These are phyloP conservation scores for Tolypocladium nubicola DNA, from an alignment of 2,329 filamentous ascomycete species.

Conservation along the genomic window DNA sequence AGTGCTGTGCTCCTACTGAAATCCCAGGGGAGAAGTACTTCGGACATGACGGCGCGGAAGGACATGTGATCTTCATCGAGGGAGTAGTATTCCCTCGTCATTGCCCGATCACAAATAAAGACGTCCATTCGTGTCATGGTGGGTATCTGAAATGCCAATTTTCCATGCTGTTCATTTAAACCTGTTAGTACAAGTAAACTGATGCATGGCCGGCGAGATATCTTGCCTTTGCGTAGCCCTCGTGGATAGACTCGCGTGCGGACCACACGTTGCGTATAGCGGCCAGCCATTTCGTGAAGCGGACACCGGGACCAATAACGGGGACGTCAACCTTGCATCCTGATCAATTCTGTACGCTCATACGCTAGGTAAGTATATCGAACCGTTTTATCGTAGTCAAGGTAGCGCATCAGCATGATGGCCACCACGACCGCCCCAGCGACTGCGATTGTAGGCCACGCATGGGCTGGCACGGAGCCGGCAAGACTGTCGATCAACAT, in stretches of 20 bases:
- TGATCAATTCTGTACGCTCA: neutral
- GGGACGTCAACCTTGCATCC: slow-evolving; percentile 6
- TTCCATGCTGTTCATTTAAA: neutral
- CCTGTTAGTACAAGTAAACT: neutral
- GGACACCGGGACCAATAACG: slow-evolving; percentile 2
- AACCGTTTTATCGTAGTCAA: slow-evolving; percentile 5
- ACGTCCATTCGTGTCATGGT: slow-evolving; percentile 9
- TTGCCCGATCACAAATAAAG: slow-evolving; percentile 6
- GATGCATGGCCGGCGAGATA: neutral
- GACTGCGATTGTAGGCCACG: neutral
- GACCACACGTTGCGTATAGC: slow-evolving; percentile 5
- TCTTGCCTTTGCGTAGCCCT: slow-evolving; percentile 6
- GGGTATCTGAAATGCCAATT: slow-evolving; percentile 6
- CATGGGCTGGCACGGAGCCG: neutral
- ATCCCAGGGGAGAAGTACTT: neutral
- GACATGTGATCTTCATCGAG: slow-evolving; percentile 6
- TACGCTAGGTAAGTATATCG: neutral
- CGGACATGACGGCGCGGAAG: slow-evolving; percentile 5
- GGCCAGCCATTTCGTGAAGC: slow-evolving; percentile 7
- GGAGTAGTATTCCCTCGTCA: slow-evolving; percentile 7
- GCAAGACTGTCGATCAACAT: neutral
- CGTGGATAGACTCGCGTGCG: slow-evolving; percentile 5
- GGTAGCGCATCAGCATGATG: neutral
- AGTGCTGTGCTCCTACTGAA: neutral
- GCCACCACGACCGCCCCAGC: slow-evolving; percentile 1